A percentile compares a stretch with the other conserved stretches of the same genome.
These are phyloP conservation scores for Polytrichum commune DNA, from an alignment of 225 moss, liverwort and hornwort genomes.

Conservation along the genomic window DNA sequence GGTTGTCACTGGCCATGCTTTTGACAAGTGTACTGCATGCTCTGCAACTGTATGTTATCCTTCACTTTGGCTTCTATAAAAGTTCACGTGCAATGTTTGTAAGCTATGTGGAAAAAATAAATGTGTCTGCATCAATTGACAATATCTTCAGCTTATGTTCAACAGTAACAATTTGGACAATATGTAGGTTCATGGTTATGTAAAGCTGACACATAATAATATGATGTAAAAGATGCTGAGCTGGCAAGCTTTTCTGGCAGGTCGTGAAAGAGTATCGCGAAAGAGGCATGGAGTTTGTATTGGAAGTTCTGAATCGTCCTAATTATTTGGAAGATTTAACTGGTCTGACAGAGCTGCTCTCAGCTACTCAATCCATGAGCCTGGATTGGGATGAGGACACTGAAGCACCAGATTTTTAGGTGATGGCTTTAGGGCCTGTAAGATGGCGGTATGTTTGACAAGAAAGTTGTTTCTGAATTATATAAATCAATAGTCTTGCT, in stretches of 20 bases:
- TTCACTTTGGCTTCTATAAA: not conserved
- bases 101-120: too few species aligned
- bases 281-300: constrained; percentile 67
- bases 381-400: constrained; percentile 85
- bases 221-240: too few species aligned
- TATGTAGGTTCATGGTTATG: too few species aligned
- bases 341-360: constrained; percentile 85
- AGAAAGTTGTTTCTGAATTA: not conserved
- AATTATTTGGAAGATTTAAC: constrained; percentile 96
- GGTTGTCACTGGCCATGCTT: constrained; percentile 82
- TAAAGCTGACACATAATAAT: too few species aligned
- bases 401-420: constrained; percentile 52
- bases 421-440: constrained; percentile 17
- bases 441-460: constrained; percentile 17
- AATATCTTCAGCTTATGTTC: too few species aligned
- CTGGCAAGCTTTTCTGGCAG: constrained; percentile 28
- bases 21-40: constrained; percentile 98
- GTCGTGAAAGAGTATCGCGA: constrained; percentile 76
- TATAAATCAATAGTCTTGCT: too few species aligned
- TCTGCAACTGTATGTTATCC: constrained; percentile 62
- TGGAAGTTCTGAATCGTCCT: constrained; percentile 87
- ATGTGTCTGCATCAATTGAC: too few species aligned
- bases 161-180: too few species aligned
- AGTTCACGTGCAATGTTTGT: too few species aligned
- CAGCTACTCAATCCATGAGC: constrained; percentile 55